Conservation (phyloP, 371 early-diverging fungal species). For the Mucor mucedo region DNA sequence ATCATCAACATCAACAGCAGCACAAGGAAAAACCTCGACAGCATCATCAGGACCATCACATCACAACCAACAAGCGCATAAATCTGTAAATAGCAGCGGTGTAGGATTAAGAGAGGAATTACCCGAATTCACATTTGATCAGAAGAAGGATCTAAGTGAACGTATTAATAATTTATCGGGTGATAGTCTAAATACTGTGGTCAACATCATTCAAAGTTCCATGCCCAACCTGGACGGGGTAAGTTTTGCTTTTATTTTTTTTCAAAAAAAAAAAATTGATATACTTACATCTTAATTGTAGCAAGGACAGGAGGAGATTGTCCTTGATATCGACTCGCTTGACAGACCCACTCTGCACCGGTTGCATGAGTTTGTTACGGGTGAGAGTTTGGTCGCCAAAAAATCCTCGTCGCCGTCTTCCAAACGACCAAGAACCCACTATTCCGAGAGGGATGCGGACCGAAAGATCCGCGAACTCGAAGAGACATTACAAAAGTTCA, state of each 20-base stretch:
- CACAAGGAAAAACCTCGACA: background rate
- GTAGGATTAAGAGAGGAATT: conserved; percentile 30
- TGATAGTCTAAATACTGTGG: conserved; percentile 80
- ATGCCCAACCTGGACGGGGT: conserved; percentile 81
- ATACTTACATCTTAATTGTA: conserved; percentile 12
- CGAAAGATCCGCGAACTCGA: conserved; percentile 71
- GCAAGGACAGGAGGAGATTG: conserved; percentile 88
- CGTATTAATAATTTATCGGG: conserved; percentile 80
- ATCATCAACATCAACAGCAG: conserved; percentile 8
- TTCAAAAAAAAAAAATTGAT: background rate
- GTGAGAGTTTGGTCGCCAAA: conserved; percentile 48
- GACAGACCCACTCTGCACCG: conserved; percentile 82
- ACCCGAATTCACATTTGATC: conserved; percentile 81
- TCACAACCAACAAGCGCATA: conserved; percentile 8
- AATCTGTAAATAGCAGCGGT: background rate
- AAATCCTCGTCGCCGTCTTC: conserved; percentile 23
- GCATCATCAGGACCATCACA: background rate
- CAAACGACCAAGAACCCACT: conserved; percentile 52
- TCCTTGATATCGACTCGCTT: conserved; percentile 93
- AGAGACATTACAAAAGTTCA: conserved; percentile 66
- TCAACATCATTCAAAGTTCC: conserved; percentile 85
- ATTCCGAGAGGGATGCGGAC: conserved; percentile 56
- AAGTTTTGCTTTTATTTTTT: conserved; percentile 24
- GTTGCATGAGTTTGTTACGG: conserved; percentile 85
- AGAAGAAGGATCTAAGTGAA: conserved; percentile 88